Evolutionary conservation across 371 early-diverging fungal genomes (phyloP).

Genomic region (Dichotomocladium elegans): DNA sequence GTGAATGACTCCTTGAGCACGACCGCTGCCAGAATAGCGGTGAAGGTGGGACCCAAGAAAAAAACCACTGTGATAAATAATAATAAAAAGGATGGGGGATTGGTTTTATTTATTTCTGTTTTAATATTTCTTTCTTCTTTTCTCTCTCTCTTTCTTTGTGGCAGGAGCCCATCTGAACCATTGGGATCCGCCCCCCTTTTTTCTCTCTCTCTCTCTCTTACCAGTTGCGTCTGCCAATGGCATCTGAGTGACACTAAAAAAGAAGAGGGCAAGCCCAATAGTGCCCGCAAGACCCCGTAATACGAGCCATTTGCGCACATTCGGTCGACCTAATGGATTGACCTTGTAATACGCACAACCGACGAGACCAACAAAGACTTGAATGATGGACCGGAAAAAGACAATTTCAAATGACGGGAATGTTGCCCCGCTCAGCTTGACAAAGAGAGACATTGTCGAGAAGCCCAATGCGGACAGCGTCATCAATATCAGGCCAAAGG

Average conservation of each 20-base stretch:
- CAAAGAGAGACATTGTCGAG: constrained; percentile 63
- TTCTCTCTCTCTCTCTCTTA: constrained; percentile 4
- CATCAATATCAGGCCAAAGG: constrained; percentile 43
- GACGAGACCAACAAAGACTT: constrained; percentile 51
- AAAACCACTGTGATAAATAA: constrained; percentile 46
- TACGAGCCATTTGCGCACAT: constrained; percentile 49
- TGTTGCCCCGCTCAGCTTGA: constrained; percentile 50
- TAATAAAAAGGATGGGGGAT: not conserved
- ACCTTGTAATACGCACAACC: constrained; percentile 46
- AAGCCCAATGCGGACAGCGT: constrained; percentile 67
- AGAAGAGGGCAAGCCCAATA: constrained; percentile 63
- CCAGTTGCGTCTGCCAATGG: constrained; percentile 76
- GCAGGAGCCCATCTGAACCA: too few species aligned
- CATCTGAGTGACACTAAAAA: constrained; percentile 62
- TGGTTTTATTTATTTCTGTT: too few species aligned
- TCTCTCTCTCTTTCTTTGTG: too few species aligned
- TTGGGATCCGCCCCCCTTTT: not conserved
- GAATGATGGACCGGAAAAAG: constrained; percentile 63
- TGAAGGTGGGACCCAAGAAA: constrained; percentile 74
- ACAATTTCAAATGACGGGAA: constrained; percentile 70
- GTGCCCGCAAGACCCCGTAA: constrained; percentile 64
- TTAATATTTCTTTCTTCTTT: too few species aligned
- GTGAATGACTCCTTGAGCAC: constrained; percentile 60
- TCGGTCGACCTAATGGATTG: constrained; percentile 54
- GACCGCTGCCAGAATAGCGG: constrained; percentile 59